Base-by-base conservation (phyloP, 371 early-diverging fungal species). In the Mortierella sp. region DNA sequence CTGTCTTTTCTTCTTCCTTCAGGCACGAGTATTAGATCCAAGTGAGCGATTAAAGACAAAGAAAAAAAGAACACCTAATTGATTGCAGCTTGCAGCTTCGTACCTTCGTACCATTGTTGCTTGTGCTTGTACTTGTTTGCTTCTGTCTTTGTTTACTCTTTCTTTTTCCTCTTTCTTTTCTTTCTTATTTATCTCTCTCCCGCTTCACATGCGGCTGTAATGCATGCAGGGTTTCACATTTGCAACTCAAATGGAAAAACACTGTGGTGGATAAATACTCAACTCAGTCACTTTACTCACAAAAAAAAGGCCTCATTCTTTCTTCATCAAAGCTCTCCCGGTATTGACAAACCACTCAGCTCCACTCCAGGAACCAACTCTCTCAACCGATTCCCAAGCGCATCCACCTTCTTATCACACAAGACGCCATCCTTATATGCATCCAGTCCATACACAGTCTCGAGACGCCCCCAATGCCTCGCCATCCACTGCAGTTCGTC, bases 161-260 rank as follows among this genome's bases (percentile, higher is more conserved):
- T 37, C 1, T 37, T 19, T 24, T 19, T 21, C 8, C 31, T 34
- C 19, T 64, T 55, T 26, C 11, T 55, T 26, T 26, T 26, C 21
- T 55, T 21, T 21, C 21, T 64, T 64, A 19, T 64, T 64, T 64
- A 64, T 34, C 31, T 31, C 28, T 24, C 13, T 64, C 21, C 34
- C 40, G 34, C 19, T 64, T 64, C 37, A 64, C 64, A 64, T 64
- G 64, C 37, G 34, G 13, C 48, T 13, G 57, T 31, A 64, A 64
- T 64, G 64, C 64, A 64, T 64, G 64, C 64, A 64, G 21, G 40
- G 64, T 64, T 31, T 64, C 64, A 64, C 21, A 64, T 37, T 21
- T 31, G 34, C 64, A 64, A 64, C 37, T 37, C 21, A 37, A 37
- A 64, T 34, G 9, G 31, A 16, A 8, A 64, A 64, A 64, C 37